Evolutionary conservation across 2,329 filamentous ascomycete species (phyloP).

Genomic region (Fusarium begoniae): DNA sequence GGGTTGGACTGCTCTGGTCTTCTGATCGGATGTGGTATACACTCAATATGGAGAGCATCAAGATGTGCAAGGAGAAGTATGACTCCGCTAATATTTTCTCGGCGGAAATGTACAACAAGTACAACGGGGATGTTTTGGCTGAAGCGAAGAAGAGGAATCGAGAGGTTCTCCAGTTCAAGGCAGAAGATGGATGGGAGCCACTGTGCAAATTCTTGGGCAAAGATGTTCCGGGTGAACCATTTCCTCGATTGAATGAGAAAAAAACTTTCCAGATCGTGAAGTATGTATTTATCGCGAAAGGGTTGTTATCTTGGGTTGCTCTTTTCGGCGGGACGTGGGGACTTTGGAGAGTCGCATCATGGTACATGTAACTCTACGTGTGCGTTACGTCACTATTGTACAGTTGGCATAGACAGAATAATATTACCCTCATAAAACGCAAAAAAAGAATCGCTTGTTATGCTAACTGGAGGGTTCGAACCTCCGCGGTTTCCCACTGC

Average conservation of each 20-base stretch:
- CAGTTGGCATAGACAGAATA: too few relatives aligned
- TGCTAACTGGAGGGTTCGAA: conserved; percentile 41
- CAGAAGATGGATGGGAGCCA: conserved; percentile 54
- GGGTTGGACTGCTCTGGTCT: conserved; percentile 39
- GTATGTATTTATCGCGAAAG: conserved; percentile 24
- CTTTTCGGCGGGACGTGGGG: conserved; percentile 21
- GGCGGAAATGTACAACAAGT: conserved; percentile 8
- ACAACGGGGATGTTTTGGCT: conserved; percentile 36
- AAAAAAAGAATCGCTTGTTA: conserved; percentile 1
- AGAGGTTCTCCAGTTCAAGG: conserved; percentile 39
- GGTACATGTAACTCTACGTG: background rate
- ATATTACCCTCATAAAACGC: background rate
- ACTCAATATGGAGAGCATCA: conserved; percentile 24
- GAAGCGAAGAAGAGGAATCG: conserved; percentile 45
- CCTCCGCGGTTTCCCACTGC: conserved; percentile 40
- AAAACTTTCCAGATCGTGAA: conserved; percentile 23
- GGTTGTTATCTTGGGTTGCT: conserved; percentile 19
- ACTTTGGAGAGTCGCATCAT: conserved; percentile 4
- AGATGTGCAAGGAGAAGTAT: background rate
- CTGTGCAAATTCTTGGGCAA: conserved; percentile 50
- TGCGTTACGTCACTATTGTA: too few relatives aligned
- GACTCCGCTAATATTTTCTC: background rate
- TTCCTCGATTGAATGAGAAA: conserved; percentile 35
- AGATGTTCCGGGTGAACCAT: conserved; percentile 21
- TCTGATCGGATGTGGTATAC: conserved; percentile 44